phyloP scores from a whole-genome alignment of 2,329 filamentous ascomycete species.

The Teratosphaeria pseudoeucalypti region DNA sequence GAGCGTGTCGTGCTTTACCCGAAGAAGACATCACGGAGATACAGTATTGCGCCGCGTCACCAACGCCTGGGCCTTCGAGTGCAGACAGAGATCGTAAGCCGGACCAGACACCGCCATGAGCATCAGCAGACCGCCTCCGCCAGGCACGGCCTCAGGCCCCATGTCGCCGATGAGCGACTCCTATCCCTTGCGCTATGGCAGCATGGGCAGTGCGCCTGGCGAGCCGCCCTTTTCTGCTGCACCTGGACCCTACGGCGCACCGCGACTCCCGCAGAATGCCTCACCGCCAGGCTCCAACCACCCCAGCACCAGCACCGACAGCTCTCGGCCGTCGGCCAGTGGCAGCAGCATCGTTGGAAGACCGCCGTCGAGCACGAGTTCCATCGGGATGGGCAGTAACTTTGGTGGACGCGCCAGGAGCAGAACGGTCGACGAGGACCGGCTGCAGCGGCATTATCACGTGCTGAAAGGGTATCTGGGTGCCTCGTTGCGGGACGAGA shows the following conservation, averaged over 20 bases:
- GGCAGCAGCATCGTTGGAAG: conserved; percentile 26
- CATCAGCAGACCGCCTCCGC: conserved; percentile 3
- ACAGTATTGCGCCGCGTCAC: neutral
- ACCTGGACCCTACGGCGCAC: conserved; percentile 22
- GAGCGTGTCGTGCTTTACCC: neutral
- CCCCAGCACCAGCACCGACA: conserved; percentile 29
- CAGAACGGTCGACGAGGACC: conserved; percentile 46
- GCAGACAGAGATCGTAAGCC: too few relatives aligned
- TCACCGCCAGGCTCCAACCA: conserved; percentile 29
- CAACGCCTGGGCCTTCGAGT: too few relatives aligned
- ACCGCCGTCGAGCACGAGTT: conserved; percentile 76
- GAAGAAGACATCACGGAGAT: neutral
- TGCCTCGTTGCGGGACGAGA: conserved; percentile 61
- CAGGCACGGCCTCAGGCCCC: conserved; percentile 48
- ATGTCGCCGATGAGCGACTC: conserved; percentile 70
- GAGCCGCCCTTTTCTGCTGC: conserved; percentile 18
- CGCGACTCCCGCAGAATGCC: conserved; percentile 14
- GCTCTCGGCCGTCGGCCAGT: conserved; percentile 44
- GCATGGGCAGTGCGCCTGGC: conserved; percentile 12
- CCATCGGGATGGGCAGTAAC: conserved; percentile 49
- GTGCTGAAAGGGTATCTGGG: conserved; percentile 68
- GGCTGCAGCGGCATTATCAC: conserved; percentile 70
- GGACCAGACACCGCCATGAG: neutral
- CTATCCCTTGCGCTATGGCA: conserved; percentile 18
- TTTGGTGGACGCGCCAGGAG: conserved; percentile 41